A percentile compares a stretch with the other conserved stretches of the same genome.
phyloP scores from a whole-genome alignment of 2,329 filamentous ascomycete genomes.

The Botrytis medusae region DNA sequence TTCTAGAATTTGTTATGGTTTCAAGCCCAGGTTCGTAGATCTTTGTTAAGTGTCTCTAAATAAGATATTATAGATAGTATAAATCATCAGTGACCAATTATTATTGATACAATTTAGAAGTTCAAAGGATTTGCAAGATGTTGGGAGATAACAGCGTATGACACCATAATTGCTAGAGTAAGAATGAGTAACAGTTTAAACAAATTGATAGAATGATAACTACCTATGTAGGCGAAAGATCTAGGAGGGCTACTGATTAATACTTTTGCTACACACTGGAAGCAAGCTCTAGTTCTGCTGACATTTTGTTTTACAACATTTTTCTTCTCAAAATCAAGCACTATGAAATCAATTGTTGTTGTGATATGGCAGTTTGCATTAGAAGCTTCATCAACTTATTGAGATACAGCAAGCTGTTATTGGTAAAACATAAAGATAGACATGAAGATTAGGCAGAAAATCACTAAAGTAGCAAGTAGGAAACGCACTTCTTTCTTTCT shows the following conservation, averaged over 20 bases:
- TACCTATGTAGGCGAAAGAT: background rate
- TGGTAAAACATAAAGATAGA: background rate
- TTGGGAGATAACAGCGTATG: background rate
- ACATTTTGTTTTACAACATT: background rate
- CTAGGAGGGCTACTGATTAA: background rate
- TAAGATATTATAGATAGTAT: background rate
- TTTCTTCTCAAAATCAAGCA: background rate
- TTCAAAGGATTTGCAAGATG: background rate
- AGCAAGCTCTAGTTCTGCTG: background rate
- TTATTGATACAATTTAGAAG: rapidly evolving
- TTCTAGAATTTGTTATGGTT: background rate
- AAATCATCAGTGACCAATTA: background rate
- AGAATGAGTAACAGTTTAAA: background rate
- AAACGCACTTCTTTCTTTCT: background rate
- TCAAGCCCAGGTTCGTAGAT: background rate
- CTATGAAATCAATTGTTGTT: background rate
- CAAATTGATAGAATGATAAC: no score
- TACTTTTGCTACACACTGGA: background rate
- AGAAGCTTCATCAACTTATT: background rate
- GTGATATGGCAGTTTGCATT: background rate
- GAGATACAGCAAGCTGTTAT: background rate
- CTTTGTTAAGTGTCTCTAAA: background rate
- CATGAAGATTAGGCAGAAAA: background rate
- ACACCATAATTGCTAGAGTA: background rate
- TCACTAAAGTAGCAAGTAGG: background rate